Evolutionary conservation across 805 yeast genomes (phyloP), one percentile per base, ranked within the genome.

Genomic region (Candida loeiensis): DNA sequence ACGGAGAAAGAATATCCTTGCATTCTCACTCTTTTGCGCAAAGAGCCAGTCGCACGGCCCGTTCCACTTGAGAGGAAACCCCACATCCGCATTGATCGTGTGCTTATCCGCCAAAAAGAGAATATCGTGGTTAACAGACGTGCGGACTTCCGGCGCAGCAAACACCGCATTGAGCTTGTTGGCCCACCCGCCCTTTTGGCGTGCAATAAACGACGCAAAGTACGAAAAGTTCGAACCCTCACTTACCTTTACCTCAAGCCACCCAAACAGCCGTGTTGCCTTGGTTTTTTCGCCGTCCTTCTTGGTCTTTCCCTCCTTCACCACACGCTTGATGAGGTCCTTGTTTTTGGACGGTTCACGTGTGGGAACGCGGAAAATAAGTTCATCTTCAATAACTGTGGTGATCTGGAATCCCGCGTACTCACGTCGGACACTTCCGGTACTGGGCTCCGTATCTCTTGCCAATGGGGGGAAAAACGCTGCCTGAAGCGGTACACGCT

Each of bases 71-170:
- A 86, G 59, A 0, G 98, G 97, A 46, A 74, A 80, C 0, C 85
- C 79, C 22, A 85, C 63, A 16, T 75, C 74, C 2, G 82, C 79
- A 7, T 64, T 59, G 4, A 89, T 34, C 2, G 55, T 56, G 51
- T 85, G 88, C 7, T 63, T 61, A 16, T 76, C 73, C 0, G 95
- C 84, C 9, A 72, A 68, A 47, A 85, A 75, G 14, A 89, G 59
- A 8, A 88, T 66, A 49, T 87, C 95, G 57, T 93, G 99, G 49
- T 91, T 93, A 1, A 93, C 90, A 42, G 95, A 85, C 0, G 97
- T 71, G 33, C 90, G 64, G 2, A 88, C 58, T 49, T 85, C 95
- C 1, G 85, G 79, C 13, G 68, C 63, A 0, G 58, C 56, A 21
- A 91, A 58, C 14, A 65, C 64, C 1, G 78, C 56, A 2, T 61